These are phyloP conservation scores for Apophysomyces trapeziformis DNA, from an alignment of 371 early-diverging fungal genomes.

Conservation along the genomic window DNA sequence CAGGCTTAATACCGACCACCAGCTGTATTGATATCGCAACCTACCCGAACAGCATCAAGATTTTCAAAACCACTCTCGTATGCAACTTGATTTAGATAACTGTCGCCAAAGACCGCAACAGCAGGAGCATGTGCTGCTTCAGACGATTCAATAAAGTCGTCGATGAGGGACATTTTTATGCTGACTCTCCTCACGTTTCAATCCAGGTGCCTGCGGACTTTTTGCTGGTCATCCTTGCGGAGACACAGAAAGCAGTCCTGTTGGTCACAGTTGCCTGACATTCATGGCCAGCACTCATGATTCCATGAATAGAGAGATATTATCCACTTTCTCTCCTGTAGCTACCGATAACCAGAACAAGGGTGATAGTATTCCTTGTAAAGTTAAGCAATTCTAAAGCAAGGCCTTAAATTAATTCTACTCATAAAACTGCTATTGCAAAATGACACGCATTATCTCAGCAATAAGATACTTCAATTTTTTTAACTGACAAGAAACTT, in stretches of 20 bases:
- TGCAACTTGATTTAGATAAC: conserved; percentile 15
- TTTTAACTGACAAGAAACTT: neutral
- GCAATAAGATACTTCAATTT: no score
- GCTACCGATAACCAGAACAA: no score
- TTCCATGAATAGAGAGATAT: no score
- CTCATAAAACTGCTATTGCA: no score
- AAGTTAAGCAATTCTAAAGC: no score
- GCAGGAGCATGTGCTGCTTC: conserved; percentile 24
- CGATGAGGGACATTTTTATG: conserved; percentile 40
- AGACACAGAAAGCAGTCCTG: no score
- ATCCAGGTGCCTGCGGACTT: neutral
- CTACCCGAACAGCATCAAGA: conserved; percentile 23
- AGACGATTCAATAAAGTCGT: conserved; percentile 43
- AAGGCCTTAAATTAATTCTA: no score
- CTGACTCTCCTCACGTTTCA: neutral
- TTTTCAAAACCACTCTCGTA: conserved; percentile 27
- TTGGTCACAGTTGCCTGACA: no score
- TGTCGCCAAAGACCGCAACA: conserved; percentile 17
- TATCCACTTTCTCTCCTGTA: no score
- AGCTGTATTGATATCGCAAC: conserved; percentile 1
- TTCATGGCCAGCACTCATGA: no score
- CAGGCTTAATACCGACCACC: neutral
- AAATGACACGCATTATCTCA: no score
- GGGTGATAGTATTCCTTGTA: no score
- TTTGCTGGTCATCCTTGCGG: neutral